These are phyloP conservation scores for Saturnispora sanitii DNA, from an alignment of 805 yeast species.

Conservation along the genomic window DNA sequence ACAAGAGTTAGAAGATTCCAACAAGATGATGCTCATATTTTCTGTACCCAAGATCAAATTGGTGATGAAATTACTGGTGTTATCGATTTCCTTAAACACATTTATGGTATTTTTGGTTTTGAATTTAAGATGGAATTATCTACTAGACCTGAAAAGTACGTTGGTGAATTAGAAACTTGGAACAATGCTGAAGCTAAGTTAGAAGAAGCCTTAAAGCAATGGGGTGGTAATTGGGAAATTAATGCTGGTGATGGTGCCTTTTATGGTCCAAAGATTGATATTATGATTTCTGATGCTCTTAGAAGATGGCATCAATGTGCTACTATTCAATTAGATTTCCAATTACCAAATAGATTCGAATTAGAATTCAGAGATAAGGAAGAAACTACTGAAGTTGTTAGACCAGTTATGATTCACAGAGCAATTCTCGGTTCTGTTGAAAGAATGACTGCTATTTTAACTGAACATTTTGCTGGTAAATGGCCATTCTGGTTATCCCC, in stretches of 20 bases:
- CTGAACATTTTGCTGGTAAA: constrained; percentile 97
- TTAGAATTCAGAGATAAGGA: constrained; percentile 74
- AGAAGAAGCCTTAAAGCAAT: constrained; percentile 69
- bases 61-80: constrained; percentile 74
- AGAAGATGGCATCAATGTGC: constrained; percentile 99
- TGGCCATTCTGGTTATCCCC: constrained; percentile 99
- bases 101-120: constrained; percentile 89
- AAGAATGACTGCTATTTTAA: constrained; percentile 97
- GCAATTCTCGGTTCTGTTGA: constrained; percentile 97
- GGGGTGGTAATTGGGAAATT: constrained; percentile 88
- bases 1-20: constrained; percentile 98
- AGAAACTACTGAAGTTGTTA: constrained; percentile 46
- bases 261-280: constrained; percentile 94
- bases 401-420: constrained; percentile 99
- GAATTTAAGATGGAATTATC: constrained; percentile 95
- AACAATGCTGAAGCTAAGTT: constrained; percentile 79
- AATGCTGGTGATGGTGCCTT: constrained; percentile 97
- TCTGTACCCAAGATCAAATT: constrained; percentile 89
- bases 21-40: constrained; percentile 98
- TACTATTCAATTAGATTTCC: constrained; percentile 97
- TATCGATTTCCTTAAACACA: constrained; percentile 74
- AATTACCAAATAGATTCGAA: constrained; percentile 88
- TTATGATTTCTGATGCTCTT: constrained; percentile 88
- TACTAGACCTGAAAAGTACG: constrained; percentile 93
- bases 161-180: constrained; percentile 94